Percentiles rank a stretch among this genome's conserved stretches.
phyloP scores from a whole-genome alignment of 2,329 filamentous ascomycete species.

The Botrytis medusae region DNA sequence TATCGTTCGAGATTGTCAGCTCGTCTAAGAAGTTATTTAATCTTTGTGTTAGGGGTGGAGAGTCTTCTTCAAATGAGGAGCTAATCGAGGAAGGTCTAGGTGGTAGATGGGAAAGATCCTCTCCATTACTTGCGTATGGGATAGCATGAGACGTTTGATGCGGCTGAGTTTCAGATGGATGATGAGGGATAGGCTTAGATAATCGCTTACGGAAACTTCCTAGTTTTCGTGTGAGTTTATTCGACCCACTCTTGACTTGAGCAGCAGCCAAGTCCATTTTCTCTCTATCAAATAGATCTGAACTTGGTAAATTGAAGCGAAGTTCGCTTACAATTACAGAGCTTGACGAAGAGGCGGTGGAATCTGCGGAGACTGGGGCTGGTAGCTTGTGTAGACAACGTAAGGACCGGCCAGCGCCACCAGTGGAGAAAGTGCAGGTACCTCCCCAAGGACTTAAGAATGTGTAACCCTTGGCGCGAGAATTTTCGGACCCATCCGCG shows the following conservation, averaged over 20 bases:
- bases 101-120: conserved; percentile 32
- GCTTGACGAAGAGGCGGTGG: conserved; percentile 15
- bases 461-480: conserved; percentile 58
- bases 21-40: conserved; percentile 13
- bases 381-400: conserved; percentile 72
- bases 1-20: conserved; percentile 22
- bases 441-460: conserved; percentile 88
- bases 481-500: conserved; percentile 23
- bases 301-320: conserved; percentile 79
- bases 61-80: conserved; percentile 23
- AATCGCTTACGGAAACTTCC: conserved; percentile 22
- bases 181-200: conserved; percentile 32
- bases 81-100: conserved; percentile 30
- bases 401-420: conserved; percentile 70
- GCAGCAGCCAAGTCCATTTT: conserved; percentile 19
- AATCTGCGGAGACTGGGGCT: conserved; percentile 40
- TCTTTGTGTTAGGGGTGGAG: background rate
- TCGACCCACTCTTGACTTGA: conserved; percentile 16
- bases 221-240: conserved; percentile 25
- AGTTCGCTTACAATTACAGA: conserved; percentile 68
- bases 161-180: conserved; percentile 29
- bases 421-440: conserved; percentile 80
- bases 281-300: conserved; percentile 45
- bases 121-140: conserved; percentile 30
- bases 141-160: conserved; percentile 31